Conservation (phyloP, 305 asterid genomes). For the Fraxinus albicans region DNA sequence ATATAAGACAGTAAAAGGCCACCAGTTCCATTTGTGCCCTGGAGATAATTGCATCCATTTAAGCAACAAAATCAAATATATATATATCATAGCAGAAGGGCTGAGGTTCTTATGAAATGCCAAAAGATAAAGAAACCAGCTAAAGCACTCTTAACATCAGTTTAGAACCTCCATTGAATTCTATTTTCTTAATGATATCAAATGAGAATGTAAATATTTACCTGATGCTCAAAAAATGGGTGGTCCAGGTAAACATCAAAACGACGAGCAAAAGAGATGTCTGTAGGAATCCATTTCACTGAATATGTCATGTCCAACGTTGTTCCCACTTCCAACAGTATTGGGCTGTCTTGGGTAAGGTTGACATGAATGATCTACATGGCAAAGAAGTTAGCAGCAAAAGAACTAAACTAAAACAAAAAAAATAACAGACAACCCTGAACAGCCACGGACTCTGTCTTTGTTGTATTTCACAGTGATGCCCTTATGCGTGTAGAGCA, state of each 20-base stretch:
- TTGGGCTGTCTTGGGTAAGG: conserved; percentile 52
- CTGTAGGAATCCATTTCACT: conserved; percentile 53
- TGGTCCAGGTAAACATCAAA: conserved; percentile 70
- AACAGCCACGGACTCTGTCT: conserved; percentile 47
- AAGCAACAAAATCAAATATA: neutral
- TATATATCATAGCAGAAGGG: neutral
- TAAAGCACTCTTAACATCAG: neutral
- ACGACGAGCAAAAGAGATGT: conserved; percentile 60
- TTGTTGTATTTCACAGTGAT: conserved; percentile 49
- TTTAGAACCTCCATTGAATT: neutral
- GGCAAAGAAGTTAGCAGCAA: conserved; percentile 3
- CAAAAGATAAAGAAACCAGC: neutral
- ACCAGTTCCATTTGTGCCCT: neutral
- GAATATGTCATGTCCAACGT: conserved; percentile 57
- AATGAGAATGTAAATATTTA: conserved; percentile 17
- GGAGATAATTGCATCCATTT: neutral
- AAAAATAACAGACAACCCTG: conserved; percentile 3
- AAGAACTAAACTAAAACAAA: neutral
- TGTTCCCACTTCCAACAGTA: conserved; percentile 54
- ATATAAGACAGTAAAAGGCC: neutral
- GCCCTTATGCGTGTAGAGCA: conserved; percentile 56
- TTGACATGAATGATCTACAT: conserved; percentile 66
- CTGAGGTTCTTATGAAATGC: neutral
- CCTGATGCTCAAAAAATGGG: conserved; percentile 77
- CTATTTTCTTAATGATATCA: neutral